Conservation (phyloP, 495 filamentous ascomycete genomes). For the Daldinia concentrica region DNA sequence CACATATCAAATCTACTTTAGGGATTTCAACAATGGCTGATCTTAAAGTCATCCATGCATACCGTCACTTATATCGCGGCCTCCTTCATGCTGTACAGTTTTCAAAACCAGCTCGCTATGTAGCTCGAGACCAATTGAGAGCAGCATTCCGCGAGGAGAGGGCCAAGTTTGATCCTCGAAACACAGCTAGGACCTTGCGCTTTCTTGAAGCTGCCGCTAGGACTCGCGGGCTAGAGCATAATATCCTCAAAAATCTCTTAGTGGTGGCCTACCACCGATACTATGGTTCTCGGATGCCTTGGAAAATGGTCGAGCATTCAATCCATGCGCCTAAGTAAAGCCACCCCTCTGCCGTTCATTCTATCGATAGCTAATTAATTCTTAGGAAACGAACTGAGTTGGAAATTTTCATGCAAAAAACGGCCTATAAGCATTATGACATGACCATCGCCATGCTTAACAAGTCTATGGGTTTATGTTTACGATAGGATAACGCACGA, state of each 20-base stretch:
- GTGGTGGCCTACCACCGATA: constrained; percentile 46
- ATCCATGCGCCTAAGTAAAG: constrained; percentile 12
- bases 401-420: constrained; percentile 24
- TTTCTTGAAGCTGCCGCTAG: constrained; percentile 78
- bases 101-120: constrained; percentile 77
- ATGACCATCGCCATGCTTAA: constrained; percentile 77
- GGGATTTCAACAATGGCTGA: constrained; percentile 40
- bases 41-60: constrained; percentile 71
- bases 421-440: constrained; percentile 66
- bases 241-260: constrained; percentile 78
- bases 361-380: constrained; percentile 8
- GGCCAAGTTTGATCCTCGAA: constrained; percentile 64
- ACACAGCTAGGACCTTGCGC: constrained; percentile 75
- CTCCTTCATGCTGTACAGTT: constrained; percentile 82
- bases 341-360: neutral
- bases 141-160: constrained; percentile 71
- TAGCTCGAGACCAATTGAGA: constrained; percentile 70
- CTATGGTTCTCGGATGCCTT: neutral
- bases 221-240: constrained; percentile 77
- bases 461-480: constrained; percentile 72
- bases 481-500: constrained; percentile 57
- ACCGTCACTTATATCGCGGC: constrained; percentile 79
- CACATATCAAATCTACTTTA: constrained; percentile 3
- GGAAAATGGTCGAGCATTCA: constrained; percentile 9
- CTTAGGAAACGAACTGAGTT: constrained; percentile 11